Evolutionary conservation across 2,329 filamentous ascomycete genomes (phyloP).

Genomic region (Aspergillus glaucus): DNA sequence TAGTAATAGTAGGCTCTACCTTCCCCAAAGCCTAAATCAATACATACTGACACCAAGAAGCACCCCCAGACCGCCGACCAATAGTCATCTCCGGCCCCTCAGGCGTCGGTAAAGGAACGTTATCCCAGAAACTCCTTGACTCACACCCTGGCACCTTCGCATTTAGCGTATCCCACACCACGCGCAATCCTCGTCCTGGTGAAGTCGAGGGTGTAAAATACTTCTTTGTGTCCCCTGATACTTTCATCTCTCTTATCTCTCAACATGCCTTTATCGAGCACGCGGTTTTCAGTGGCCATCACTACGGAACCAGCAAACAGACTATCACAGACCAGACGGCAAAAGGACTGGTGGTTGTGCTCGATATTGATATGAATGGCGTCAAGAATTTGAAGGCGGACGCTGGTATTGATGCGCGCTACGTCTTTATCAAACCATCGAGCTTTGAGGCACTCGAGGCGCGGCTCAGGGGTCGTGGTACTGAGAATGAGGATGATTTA

Average conservation of each 20-base stretch:
- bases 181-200: slow-evolving; percentile 64
- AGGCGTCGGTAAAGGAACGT: slow-evolving; percentile 25
- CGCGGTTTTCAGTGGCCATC: slow-evolving; percentile 71
- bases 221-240: slow-evolving; percentile 59
- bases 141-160: slow-evolving; percentile 24
- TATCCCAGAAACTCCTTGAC: slow-evolving; percentile 22
- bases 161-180: slow-evolving; percentile 48
- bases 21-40: no score
- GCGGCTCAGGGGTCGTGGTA: slow-evolving; percentile 62
- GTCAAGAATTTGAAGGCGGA: slow-evolving; percentile 77
- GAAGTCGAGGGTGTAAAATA: slow-evolving; percentile 70
- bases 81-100: slow-evolving; percentile 25
- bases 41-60: no score
- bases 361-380: slow-evolving; percentile 88
- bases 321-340: slow-evolving; percentile 12
- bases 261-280: slow-evolving; percentile 70
- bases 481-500: slow-evolving; percentile 63
- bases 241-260: slow-evolving; percentile 58
- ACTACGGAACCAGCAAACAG: slow-evolving; percentile 69
- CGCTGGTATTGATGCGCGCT: slow-evolving; percentile 60
- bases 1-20: no score
- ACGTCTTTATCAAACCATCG: slow-evolving; percentile 74
- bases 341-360: slow-evolving; percentile 56
- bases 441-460: slow-evolving; percentile 63
- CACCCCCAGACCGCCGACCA: slow-evolving; percentile 10